Base-by-base conservation (phyloP, 2,329 filamentous ascomycete genomes). In the Elsinoe ampelina region DNA sequence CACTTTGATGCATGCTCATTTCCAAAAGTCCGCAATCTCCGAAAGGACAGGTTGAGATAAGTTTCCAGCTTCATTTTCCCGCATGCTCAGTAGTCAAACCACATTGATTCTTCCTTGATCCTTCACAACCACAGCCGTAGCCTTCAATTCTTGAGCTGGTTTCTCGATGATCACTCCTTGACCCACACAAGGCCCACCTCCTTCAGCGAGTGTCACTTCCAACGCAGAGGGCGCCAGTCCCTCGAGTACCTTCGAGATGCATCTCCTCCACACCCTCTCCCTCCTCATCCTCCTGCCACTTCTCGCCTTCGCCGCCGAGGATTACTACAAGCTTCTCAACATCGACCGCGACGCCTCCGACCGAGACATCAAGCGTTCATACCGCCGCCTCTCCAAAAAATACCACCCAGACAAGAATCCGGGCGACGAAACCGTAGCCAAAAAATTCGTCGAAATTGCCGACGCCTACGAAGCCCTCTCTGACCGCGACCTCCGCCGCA, bases 321-420 rank as follows among this genome's bases (percentile, higher is more conserved):
- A 93, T 70, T 92, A 84, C 68, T 93, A 93, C 73, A 89, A 90
- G 83, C 74, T 95, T 58, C 82, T 98, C 22, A 89, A 87, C 56
- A 74, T 98, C 61, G 81, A 85, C 66, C 89, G 83, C 66, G 78
- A 85, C 59, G 92, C 92, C 13, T 85, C 82, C 47, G 90, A 95
- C 55, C 84, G 85, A 66, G 86, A 97, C 66, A 86, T 98, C 69
- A 98, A 98, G 73, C 87, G 87, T 45, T 91, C 93, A 19, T 98
- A 98, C 73, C 83, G 91, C 59, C 85, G 83, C 59, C 78, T 98
- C 10, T 95, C 88, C 76, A 97, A 97, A 73, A 95, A 95, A 71
- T 96, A 81, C 71, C 93, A 98, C 68, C 93, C 93, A 2, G 93
- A 98, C 73, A 98, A 98, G 80, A 97, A 97, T 66, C 90, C 92